A percentile compares a stretch with the other conserved stretches of the same genome.
phyloP scores from a whole-genome alignment of 768 basidiomycete species.

The Galerina sulciceps region DNA sequence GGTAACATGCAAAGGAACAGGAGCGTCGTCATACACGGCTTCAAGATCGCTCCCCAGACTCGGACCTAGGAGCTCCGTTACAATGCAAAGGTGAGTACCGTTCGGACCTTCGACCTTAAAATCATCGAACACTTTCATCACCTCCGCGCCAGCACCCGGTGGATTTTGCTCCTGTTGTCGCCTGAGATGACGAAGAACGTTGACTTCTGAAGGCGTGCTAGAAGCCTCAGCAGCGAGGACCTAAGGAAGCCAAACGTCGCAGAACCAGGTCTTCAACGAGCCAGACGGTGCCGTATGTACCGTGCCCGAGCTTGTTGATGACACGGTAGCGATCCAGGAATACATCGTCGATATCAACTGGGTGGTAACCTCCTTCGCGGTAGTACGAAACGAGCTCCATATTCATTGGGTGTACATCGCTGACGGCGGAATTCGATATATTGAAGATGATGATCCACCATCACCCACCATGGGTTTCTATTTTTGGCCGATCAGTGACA shows the following conservation, averaged over 20 bases:
- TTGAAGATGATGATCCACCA: no score
- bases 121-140: slow-evolving; percentile 8
- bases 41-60: background rate
- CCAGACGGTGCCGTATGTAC: background rate
- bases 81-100: slow-evolving; percentile 17
- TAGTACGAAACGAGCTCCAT: background rate
- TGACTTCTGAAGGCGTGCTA: background rate
- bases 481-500: no score
- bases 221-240: background rate
- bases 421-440: no score
- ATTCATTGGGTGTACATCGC: no score
- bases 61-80: slow-evolving; percentile 15
- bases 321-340: background rate
- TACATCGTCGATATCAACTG: background rate
- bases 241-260: background rate
- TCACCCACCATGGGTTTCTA: no score
- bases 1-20: background rate
- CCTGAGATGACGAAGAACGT: background rate
- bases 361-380: background rate
- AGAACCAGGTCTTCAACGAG: background rate
- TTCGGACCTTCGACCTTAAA: slow-evolving; percentile 18
- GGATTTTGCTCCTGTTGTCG: background rate
- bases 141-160: background rate
- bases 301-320: background rate
- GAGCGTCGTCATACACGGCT: background rate